Percentiles rank a stretch among this genome's conserved stretches.
Evolutionary conservation across 2,329 filamentous ascomycete genomes (phyloP).

Genomic region (Monosporascus sp.): DNA sequence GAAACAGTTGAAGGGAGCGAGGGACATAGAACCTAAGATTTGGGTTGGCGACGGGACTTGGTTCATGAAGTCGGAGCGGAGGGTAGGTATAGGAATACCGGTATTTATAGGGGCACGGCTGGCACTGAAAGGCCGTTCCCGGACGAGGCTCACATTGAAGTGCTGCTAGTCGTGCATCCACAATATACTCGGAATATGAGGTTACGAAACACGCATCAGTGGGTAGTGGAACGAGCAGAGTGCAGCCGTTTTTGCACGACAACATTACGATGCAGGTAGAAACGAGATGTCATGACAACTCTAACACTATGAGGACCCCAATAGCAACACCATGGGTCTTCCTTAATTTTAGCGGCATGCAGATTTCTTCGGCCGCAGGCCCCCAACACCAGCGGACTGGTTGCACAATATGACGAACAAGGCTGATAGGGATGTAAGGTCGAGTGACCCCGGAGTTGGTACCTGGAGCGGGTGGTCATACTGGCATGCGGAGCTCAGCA

Average conservation of each 20-base stretch:
- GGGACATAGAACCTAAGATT: not conserved
- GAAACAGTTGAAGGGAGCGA: not conserved
- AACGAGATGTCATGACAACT: not conserved
- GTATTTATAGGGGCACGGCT: not conserved
- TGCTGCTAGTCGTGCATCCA: not conserved
- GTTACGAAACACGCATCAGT: not conserved
- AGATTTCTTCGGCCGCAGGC: not conserved
- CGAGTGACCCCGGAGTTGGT: not conserved
- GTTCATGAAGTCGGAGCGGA: not conserved
- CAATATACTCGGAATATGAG: not conserved
- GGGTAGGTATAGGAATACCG: not conserved
- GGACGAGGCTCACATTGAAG: not conserved
- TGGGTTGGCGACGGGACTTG: not conserved
- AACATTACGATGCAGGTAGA: not conserved
- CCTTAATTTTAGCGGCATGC: not conserved
- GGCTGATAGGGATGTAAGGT: not conserved
- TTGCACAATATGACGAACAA: too few relatives aligned
- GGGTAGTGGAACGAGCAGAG: not conserved
- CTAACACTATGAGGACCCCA: not conserved
- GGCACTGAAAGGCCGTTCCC: not conserved
- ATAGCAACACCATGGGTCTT: not conserved
- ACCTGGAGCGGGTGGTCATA: not conserved
- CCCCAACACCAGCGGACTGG: not conserved
- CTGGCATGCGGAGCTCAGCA: not conserved
- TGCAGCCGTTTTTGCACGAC: not conserved